These are phyloP conservation scores for Trichodelitschia bisporula DNA, from an alignment of 495 filamentous ascomycete species.

Conservation along the genomic window DNA sequence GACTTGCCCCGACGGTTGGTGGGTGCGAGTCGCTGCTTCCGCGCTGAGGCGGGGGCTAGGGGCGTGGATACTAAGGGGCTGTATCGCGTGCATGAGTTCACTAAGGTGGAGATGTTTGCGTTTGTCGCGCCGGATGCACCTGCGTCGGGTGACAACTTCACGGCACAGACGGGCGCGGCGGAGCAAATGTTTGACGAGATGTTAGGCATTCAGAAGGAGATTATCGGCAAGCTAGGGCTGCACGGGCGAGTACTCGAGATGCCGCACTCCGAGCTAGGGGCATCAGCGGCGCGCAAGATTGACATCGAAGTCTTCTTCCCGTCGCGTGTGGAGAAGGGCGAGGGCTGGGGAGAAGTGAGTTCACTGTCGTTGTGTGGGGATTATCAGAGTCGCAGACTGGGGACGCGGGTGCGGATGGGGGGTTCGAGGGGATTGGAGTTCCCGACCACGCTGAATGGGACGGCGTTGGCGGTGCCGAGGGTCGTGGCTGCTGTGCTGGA, in stretches of 20 bases:
- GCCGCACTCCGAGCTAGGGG: conserved; percentile 70
- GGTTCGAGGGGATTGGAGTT: conserved; percentile 17
- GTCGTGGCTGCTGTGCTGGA: conserved; percentile 82
- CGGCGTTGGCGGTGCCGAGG: conserved; percentile 72
- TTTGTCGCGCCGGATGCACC: conserved; percentile 33
- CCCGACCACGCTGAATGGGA: conserved; percentile 81
- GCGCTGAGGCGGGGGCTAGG: conserved; percentile 77
- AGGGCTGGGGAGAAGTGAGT: conserved; percentile 83
- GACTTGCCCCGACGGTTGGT: conserved; percentile 56
- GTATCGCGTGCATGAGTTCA: conserved; percentile 97
- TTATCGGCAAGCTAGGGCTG: conserved; percentile 50
- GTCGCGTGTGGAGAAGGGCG: conserved; percentile 22
- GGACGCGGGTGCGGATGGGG: conserved; percentile 33
- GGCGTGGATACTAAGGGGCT: conserved; percentile 81
- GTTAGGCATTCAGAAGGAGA: conserved; percentile 60
- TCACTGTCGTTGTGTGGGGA: conserved; percentile 80
- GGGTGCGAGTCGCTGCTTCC: conserved; percentile 68
- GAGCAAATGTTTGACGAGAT: conserved; percentile 49
- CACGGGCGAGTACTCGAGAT: conserved; percentile 80
- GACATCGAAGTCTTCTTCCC: conserved; percentile 95
- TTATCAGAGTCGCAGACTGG: conserved; percentile 69
- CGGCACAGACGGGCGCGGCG: conserved; percentile 4
- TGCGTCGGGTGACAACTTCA: conserved; percentile 3
- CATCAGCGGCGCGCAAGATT: conserved; percentile 58
- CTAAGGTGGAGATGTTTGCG: conserved; percentile 90